phyloP scores from a whole-genome alignment of 495 filamentous ascomycete species.

The Aspergillus cristatus region DNA sequence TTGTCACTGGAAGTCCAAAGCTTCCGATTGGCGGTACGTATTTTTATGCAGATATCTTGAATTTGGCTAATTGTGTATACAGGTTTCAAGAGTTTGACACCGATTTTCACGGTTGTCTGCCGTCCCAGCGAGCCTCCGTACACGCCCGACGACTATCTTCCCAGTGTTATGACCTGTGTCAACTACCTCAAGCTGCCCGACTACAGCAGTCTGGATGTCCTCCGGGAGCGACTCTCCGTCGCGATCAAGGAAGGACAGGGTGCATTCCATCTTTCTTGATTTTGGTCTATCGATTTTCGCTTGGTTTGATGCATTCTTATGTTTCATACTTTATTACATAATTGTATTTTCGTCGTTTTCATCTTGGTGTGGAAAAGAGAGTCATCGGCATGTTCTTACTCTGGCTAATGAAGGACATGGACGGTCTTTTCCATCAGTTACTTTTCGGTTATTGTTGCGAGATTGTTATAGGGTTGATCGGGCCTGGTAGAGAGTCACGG shows the following conservation, averaged over 20 bases:
- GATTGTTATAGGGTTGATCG: slow-evolving; percentile 1
- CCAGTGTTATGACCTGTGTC: slow-evolving; percentile 99
- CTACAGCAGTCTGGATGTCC: slow-evolving; percentile 71
- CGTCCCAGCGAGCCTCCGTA: slow-evolving; percentile 94
- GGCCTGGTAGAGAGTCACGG: slow-evolving; percentile 11
- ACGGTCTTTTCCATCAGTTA: slow-evolving; percentile 6
- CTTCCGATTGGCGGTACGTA: slow-evolving; percentile 90
- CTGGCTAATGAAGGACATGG: neutral
- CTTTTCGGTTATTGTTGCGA: slow-evolving; percentile 2
- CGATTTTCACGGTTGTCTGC: slow-evolving; percentile 98
- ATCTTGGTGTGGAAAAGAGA: slow-evolving; percentile 1
- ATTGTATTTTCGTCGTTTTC: neutral
- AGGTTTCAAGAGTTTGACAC: slow-evolving; percentile 96
- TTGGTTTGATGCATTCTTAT: neutral
- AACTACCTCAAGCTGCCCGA: slow-evolving; percentile 99
- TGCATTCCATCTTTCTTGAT: slow-evolving; percentile 88
- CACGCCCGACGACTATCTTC: slow-evolving; percentile 91
- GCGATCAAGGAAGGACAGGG: slow-evolving; percentile 98
- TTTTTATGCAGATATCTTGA: too few relatives aligned
- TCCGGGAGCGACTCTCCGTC: slow-evolving; percentile 65
- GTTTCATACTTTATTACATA: neutral
- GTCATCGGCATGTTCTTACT: slow-evolving; percentile 2
- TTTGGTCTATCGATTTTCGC: neutral
- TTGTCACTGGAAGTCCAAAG: slow-evolving; percentile 96
- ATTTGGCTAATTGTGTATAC: slow-evolving; percentile 5